phyloP scores from a whole-genome alignment of 106 monocot species.

The Dioscorea zingiberensis region DNA sequence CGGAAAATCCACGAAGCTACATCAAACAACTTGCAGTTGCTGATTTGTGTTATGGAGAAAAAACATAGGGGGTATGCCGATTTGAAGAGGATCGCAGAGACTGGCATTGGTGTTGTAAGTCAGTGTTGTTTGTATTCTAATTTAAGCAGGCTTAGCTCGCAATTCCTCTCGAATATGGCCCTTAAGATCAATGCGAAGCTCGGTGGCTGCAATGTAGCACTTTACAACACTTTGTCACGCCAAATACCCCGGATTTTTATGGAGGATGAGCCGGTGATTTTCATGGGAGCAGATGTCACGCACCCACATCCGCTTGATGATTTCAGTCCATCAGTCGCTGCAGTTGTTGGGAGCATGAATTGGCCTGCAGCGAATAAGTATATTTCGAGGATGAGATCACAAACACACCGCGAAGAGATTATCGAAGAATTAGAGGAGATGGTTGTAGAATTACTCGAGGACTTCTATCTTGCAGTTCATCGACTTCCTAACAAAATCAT shows the following conservation, averaged over 20 bases:
- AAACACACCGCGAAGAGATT: constrained; percentile 89
- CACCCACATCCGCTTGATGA: constrained; percentile 96
- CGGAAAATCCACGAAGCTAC: constrained; percentile 59
- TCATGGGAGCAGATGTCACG: constrained; percentile 95
- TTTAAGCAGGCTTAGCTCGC: constrained; percentile 39
- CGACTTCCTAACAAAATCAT: constrained; percentile 70
- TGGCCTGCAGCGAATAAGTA: constrained; percentile 91
- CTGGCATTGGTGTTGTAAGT: constrained; percentile 66
- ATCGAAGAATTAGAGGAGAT: constrained; percentile 72
- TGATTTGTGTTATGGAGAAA: constrained; percentile 91
- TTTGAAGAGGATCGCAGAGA: constrained; percentile 91
- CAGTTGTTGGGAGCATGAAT: constrained; percentile 82
- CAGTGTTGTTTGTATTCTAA: constrained; percentile 90
- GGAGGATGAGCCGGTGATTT: constrained; percentile 68
- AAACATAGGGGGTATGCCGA: constrained; percentile 77
- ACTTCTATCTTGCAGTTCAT: constrained; percentile 35
- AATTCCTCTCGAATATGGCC: constrained; percentile 71
- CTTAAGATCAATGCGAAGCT: constrained; percentile 95
- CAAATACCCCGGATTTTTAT: constrained; percentile 69
- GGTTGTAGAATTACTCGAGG: constrained; percentile 60
- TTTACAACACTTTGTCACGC: constrained; percentile 58
- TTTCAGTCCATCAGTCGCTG: constrained; percentile 80
- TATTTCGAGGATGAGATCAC: constrained; percentile 78
- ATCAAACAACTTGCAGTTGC: constrained; percentile 55
- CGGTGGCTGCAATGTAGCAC: constrained; percentile 70